A percentile compares a stretch with the other conserved stretches of the same genome.
Conservation (phyloP, 805 yeast genomes). For the Saccharomyces mikatae region DNA sequence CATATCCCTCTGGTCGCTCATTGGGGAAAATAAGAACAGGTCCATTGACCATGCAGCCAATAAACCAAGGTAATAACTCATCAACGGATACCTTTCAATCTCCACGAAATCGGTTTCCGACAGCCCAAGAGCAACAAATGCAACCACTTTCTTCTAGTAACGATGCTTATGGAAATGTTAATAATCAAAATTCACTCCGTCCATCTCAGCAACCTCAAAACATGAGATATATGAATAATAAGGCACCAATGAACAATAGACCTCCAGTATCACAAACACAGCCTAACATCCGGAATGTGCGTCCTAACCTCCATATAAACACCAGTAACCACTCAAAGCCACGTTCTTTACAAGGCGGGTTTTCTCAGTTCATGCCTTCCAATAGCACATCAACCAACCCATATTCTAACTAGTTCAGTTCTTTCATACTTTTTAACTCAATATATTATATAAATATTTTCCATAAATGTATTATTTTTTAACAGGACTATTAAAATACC, state of each 20-base stretch:
- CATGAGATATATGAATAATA: background rate
- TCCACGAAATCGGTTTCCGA: background rate
- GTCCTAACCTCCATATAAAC: conserved; percentile 2
- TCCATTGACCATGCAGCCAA: background rate
- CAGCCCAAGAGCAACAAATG: background rate
- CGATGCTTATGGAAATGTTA: background rate
- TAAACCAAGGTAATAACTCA: background rate
- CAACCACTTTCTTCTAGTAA: background rate
- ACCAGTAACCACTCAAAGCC: conserved; percentile 3
- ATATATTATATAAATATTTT: background rate
- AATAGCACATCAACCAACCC: conserved; percentile 18
- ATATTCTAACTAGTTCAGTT: conserved; percentile 13
- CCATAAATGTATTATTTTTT: background rate
- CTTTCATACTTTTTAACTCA: background rate
- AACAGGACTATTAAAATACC: background rate
- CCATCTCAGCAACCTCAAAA: conserved; percentile 2
- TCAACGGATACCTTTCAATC: background rate
- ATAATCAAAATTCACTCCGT: background rate
- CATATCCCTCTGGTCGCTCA: background rate
- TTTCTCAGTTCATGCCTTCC: conserved; percentile 30
- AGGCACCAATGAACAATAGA: background rate
- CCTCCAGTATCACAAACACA: conserved; percentile 2
- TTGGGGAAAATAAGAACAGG: background rate
- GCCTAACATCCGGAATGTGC: conserved; percentile 1
- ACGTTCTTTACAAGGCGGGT: conserved; percentile 17